These are phyloP conservation scores for Scolecobasidium constrictum DNA, from an alignment of 2,329 filamentous ascomycete species.

Conservation along the genomic window DNA sequence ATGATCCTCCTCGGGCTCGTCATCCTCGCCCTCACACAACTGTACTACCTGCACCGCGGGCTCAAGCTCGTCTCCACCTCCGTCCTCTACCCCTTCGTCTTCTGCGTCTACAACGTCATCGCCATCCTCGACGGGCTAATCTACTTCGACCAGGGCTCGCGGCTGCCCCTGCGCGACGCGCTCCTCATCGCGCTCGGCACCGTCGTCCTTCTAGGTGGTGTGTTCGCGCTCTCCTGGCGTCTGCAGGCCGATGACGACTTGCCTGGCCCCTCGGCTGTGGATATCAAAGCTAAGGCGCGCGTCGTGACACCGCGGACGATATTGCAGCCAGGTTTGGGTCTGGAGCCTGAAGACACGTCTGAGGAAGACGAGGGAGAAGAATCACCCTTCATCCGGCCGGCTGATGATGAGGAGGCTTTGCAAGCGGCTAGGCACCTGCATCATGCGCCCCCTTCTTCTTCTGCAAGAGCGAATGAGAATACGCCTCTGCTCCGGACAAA, in stretches of 20 bases:
- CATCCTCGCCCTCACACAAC: slow-evolving; percentile 71
- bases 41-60: slow-evolving; percentile 91
- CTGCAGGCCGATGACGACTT: slow-evolving; percentile 60
- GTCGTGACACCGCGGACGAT: slow-evolving; percentile 46
- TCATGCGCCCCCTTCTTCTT: too few species aligned
- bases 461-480: slow-evolving; percentile 15
- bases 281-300: slow-evolving; percentile 16
- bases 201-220: slow-evolving; percentile 71
- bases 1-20: slow-evolving; percentile 75
- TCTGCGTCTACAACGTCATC: slow-evolving; percentile 98
- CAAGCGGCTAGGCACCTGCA: slow-evolving; percentile 1
- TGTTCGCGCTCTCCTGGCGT: slow-evolving; percentile 87
- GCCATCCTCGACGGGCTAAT: slow-evolving; percentile 95
- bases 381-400: slow-evolving; percentile 10
- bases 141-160: slow-evolving; percentile 83
- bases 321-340: slow-evolving; percentile 70
- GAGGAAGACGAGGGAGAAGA: slow-evolving; percentile 38
- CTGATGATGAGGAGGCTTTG: slow-evolving; percentile 13
- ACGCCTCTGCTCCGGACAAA: slow-evolving; percentile 25
- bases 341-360: slow-evolving; percentile 54
- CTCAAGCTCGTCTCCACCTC: slow-evolving; percentile 92
- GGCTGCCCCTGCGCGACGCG: slow-evolving; percentile 65
- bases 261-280: slow-evolving; percentile 4
- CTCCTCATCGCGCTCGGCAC: slow-evolving; percentile 80
- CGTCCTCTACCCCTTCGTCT: slow-evolving; percentile 90